Evolutionary conservation across 2,329 filamentous ascomycete species (phyloP).

Genomic region (Xylaria sp.): DNA sequence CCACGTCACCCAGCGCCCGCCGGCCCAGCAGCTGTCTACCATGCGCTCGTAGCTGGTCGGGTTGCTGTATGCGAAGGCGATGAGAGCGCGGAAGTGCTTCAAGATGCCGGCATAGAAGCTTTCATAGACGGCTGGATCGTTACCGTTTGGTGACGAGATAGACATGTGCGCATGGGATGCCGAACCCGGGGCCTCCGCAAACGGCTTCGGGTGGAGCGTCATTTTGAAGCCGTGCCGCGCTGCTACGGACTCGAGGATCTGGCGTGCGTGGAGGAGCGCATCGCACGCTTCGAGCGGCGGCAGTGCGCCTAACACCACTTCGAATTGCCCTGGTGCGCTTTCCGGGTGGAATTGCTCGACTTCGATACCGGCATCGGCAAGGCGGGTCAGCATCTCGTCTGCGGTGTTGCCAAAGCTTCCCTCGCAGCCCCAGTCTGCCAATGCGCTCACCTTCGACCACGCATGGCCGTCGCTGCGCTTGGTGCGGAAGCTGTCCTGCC

Average conservation of each 20-base stretch:
- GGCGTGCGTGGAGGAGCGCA: slow-evolving; percentile 74
- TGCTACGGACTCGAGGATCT: slow-evolving; percentile 74
- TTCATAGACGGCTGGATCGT: slow-evolving; percentile 61
- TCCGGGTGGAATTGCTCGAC: slow-evolving; percentile 81
- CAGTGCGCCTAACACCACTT: slow-evolving; percentile 74
- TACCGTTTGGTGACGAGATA: slow-evolving; percentile 60
- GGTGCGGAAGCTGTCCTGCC: slow-evolving; percentile 55
- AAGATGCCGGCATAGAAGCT: slow-evolving; percentile 79
- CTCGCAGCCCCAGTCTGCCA: slow-evolving; percentile 63
- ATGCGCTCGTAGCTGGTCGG: slow-evolving; percentile 75
- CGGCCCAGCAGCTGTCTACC: slow-evolving; percentile 75
- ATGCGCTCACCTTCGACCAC: slow-evolving; percentile 74
- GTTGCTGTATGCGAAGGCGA: slow-evolving; percentile 75
- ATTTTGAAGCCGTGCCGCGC: slow-evolving; percentile 69
- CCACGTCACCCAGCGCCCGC: slow-evolving; percentile 81
- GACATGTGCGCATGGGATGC: slow-evolving; percentile 78
- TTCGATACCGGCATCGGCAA: slow-evolving; percentile 71
- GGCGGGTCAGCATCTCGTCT: slow-evolving; percentile 70
- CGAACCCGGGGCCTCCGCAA: slow-evolving; percentile 66
- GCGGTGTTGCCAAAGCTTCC: slow-evolving; percentile 65
- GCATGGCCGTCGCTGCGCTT: slow-evolving; percentile 72
- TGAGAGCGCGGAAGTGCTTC: slow-evolving; percentile 71
- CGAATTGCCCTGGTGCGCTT: slow-evolving; percentile 78
- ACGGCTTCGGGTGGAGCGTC: slow-evolving; percentile 79
- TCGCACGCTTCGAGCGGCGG: slow-evolving; percentile 76